phyloP scores from a whole-genome alignment of 768 basidiomycete genomes.

The Tricholoma bakamatsutake region DNA sequence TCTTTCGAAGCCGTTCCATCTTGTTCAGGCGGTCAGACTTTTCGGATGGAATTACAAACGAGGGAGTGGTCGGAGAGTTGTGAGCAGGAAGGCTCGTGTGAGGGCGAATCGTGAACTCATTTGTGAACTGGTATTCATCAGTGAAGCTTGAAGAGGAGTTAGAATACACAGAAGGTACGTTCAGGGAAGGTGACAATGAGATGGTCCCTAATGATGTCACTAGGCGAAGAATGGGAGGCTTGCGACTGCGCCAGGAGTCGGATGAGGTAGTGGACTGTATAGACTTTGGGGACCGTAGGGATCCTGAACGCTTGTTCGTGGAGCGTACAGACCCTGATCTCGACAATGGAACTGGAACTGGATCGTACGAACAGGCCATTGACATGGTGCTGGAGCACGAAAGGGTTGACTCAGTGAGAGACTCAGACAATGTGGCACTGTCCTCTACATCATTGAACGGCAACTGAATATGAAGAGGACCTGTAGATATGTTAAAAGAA shows the following conservation, averaged over 20 bases:
- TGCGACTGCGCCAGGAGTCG: conserved; percentile 7
- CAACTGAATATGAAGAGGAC: conserved; percentile 17
- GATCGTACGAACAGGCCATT: background rate
- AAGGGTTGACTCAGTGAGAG: conserved; percentile 16
- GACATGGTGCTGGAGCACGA: conserved; percentile 14
- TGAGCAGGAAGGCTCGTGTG: conserved; percentile 16
- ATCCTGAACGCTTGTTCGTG: conserved; percentile 4
- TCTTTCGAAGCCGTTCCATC: conserved; percentile 58
- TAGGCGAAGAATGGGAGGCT: conserved; percentile 16
- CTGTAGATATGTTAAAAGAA: conserved; percentile 5
- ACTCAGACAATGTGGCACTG: conserved; percentile 4
- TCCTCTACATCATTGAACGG: conserved; percentile 7
- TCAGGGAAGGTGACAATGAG: conserved; percentile 21
- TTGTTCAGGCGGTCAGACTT: conserved; percentile 43
- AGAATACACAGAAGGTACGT: conserved; percentile 9
- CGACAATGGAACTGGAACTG: background rate
- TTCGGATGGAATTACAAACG: conserved; percentile 36
- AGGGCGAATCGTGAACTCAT: conserved; percentile 17
- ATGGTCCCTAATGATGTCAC: conserved; percentile 22
- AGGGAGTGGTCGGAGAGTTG: conserved; percentile 25
- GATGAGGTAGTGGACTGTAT: conserved; percentile 8
- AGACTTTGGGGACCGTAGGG: conserved; percentile 12
- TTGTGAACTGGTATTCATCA: conserved; percentile 2
- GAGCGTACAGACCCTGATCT: conserved; percentile 18
- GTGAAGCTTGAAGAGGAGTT: background rate